phyloP scores from a whole-genome alignment of 495 filamentous ascomycete species.

The Talaromyces thailandensis region DNA sequence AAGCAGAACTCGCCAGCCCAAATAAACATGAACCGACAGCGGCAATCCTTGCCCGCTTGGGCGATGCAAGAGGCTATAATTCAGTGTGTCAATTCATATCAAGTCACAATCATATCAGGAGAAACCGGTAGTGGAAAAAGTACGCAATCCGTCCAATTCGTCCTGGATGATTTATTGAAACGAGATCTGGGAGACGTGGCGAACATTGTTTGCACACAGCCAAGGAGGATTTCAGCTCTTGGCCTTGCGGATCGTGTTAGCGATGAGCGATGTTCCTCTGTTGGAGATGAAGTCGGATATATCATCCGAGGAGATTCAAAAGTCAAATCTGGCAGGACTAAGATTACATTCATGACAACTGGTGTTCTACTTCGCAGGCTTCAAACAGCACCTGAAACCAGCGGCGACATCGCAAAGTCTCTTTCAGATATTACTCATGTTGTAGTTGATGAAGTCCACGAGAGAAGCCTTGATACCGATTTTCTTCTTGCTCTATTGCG shows the following conservation, averaged over 20 bases:
- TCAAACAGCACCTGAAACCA: conserved; percentile 73
- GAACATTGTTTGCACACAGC: conserved; percentile 96
- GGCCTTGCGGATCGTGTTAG: conserved; percentile 91
- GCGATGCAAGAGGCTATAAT: conserved; percentile 68
- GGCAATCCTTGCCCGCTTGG: conserved; percentile 82
- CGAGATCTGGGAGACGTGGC: conserved; percentile 61
- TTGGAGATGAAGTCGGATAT: conserved; percentile 90
- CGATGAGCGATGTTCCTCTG: conserved; percentile 72
- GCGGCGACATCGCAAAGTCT: conserved; percentile 67
- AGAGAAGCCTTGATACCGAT: conserved; percentile 90
- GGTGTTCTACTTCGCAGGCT: conserved; percentile 87
- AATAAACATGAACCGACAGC: conserved; percentile 58
- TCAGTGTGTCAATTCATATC: conserved; percentile 57
- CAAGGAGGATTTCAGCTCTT: conserved; percentile 86
- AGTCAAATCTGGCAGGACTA: conserved; percentile 55
- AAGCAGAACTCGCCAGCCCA: conserved; percentile 49
- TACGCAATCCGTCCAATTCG: conserved; percentile 92
- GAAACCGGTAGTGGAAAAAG: conserved; percentile 97
- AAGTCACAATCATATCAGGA: conserved; percentile 92
- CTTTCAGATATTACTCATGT: conserved; percentile 88
- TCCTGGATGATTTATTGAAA: conserved; percentile 84
- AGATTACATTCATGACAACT: conserved; percentile 92
- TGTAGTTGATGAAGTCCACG: conserved; percentile 95
- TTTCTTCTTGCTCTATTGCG: conserved; percentile 85
- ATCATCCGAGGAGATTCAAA: conserved; percentile 89